Evolutionary conservation across 2,329 filamentous ascomycete species (phyloP), one percentile per base, ranked within the genome.

Genomic region (Byssoonygena ceratinophila): DNA sequence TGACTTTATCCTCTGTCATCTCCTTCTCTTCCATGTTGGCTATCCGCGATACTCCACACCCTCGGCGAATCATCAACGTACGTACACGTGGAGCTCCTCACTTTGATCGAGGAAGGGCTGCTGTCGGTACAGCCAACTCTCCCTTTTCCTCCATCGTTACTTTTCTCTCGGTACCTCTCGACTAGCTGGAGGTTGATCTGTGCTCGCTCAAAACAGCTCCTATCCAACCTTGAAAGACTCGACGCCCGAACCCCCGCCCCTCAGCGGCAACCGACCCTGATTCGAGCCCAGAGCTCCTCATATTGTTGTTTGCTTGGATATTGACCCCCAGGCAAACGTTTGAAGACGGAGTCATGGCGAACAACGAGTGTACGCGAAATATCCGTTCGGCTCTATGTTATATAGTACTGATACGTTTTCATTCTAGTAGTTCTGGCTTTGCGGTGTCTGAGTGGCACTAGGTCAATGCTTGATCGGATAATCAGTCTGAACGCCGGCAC

Each of bases 401-500:
- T n/a, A n/a, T 9, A 29, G 34, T 36, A 36, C n/a, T 7, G 5
- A 32, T 20, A 11, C 22, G 31, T 37, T 32, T 9, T 32, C 22
- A n/a, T 22, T n/a, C 47, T 50, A 44, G 29, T 51, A 32, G 37
- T 16, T n/a, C 7, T 51, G 31, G 37, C 22, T 9, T 3, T 51
- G n/a, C 31, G 31, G 14, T 16, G 39, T n/a, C 8, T 51, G n/a
- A 22, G 34, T 37, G 39, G 40, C 27, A 36, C 12, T 9, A 18
- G 23, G 3, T 20, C 27, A 5, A 14, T 29, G 4, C n/a, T 8
- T 9, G 7, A 44, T 25, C 27, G 49, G 34, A 18, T 31, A 5
- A 12, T 74, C 32, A 63, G 59, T 34, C 63, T 73, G 36, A 54
- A 58, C 2, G 52, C 59, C 4, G 55, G 59, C 20, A 58, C 59